A percentile compares a stretch with the other conserved stretches of the same genome.
These are phyloP conservation scores for Lupinus albus DNA, from an alignment of 306 rosid species.

Conservation along the genomic window DNA sequence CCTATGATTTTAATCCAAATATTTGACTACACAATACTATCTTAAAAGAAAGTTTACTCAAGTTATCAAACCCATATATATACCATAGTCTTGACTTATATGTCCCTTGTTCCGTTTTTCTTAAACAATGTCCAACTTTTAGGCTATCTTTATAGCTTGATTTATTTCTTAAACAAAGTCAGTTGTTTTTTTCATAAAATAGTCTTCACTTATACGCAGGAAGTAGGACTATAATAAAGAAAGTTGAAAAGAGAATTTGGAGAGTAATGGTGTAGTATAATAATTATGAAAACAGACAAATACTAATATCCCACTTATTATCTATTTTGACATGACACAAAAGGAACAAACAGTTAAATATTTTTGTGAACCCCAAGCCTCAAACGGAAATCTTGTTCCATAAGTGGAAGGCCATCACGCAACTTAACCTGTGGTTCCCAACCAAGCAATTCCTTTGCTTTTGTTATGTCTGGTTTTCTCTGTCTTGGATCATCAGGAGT, in stretches of 20 bases:
- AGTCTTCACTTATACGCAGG: no score
- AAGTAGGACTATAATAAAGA: not conserved
- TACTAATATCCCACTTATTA: constrained; percentile 34
- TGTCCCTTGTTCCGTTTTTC: no score
- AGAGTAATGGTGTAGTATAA: constrained; percentile 16
- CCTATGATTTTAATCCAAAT: no score
- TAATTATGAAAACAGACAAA: constrained; percentile 32
- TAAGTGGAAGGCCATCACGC: constrained; percentile 74
- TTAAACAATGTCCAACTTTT: no score
- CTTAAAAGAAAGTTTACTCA: no score
- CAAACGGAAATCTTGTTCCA: constrained; percentile 81
- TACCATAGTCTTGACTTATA: no score
- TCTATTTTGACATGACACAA: constrained; percentile 19
- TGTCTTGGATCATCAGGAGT: constrained; percentile 89
- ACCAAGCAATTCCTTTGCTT: constrained; percentile 65
- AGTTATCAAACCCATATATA: no score
- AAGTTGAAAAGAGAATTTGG: constrained; percentile 25
- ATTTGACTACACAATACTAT: no score
- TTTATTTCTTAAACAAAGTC: no score
- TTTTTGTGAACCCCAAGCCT: constrained; percentile 63
- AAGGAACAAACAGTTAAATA: constrained; percentile 26
- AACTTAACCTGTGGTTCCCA: constrained; percentile 77
- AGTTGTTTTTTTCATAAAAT: no score
- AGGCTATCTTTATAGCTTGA: no score
- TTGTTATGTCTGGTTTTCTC: constrained; percentile 81